Evolutionary conservation across 2,329 filamentous ascomycete genomes (phyloP), one percentile per base, ranked within the genome.

Genomic region (Aspergillus ochraceus): DNA sequence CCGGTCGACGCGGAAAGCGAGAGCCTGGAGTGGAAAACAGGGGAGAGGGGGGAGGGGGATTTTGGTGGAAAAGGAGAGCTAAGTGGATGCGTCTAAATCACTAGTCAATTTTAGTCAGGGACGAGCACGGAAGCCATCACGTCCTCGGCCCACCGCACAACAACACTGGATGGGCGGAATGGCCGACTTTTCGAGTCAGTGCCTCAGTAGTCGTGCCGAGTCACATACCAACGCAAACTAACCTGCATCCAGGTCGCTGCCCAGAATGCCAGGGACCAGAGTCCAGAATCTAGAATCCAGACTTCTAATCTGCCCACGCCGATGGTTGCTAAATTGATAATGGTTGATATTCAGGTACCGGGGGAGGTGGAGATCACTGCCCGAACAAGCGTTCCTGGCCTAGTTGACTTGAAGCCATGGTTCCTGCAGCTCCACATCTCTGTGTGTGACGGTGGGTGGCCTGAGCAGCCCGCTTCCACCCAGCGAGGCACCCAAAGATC

Each of bases 381-480:
- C 57, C 19, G 39, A 59, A 32, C 36, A 52, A 39, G 52, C 32
- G 57, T 59, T 59, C 52, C 52, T 55, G 47, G 26, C 22, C 54
- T 30, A 56, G 39, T 24, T 36, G 36, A 20, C 11, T 59, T 51
- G 47, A 19, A 49, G 54, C 60, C 54, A 54, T 59, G 49, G 60
- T 55, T 62, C 54, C 57, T 62, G 20, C 52, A 39, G n/a, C 52
- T 55, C 54, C 55, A 55, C 60, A 17, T n/a, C 36, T 14, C 17
- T 42, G 11, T 39, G 10, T 32, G 52, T 39, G 24, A 42, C 57
- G 47, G 19, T 49, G 46, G 60, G 55, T 62, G 60, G 60, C 58
- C 58, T 62, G 57, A 59, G 57, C 54, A 57, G 57, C 52, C 59
- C 57, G 57, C 60, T 52, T 54, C 59, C 60, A 52, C 60, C 60